phyloP scores from a whole-genome alignment of 345 rosid genomes.

The Euphorbia tirucalli region DNA sequence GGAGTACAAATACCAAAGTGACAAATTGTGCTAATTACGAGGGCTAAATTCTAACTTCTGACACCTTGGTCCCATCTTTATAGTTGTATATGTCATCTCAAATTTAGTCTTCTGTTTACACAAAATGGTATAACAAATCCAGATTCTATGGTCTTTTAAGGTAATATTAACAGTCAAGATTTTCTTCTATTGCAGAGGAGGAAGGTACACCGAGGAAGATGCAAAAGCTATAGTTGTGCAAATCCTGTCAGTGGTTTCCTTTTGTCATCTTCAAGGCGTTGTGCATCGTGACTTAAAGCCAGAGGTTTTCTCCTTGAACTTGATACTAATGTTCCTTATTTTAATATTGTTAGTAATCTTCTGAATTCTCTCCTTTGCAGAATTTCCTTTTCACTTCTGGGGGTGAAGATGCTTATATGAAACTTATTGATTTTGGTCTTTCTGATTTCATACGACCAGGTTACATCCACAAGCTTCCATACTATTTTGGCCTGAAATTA shows the following conservation, averaged over 20 bases:
- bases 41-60: too few species aligned
- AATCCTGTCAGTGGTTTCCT: slow-evolving; percentile 78
- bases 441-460: slow-evolving; percentile 84
- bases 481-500: neutral
- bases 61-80: neutral
- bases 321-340: neutral
- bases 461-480: slow-evolving; percentile 20
- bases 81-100: neutral
- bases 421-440: slow-evolving; percentile 94
- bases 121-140: neutral
- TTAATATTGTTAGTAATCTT: slow-evolving; percentile 14
- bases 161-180: neutral
- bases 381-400: slow-evolving; percentile 84
- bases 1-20: too few species aligned
- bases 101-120: neutral
- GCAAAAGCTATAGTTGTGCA: slow-evolving; percentile 74
- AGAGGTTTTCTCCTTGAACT: slow-evolving; percentile 49
- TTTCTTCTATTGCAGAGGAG: slow-evolving; percentile 59
- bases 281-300: slow-evolving; percentile 97
- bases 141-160: slow-evolving; percentile 1
- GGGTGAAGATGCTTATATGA: slow-evolving; percentile 77
- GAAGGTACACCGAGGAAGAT: slow-evolving; percentile 86
- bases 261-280: slow-evolving; percentile 96
- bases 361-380: slow-evolving; percentile 36
- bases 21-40: too few species aligned